These are phyloP conservation scores for Silene conica DNA, from an alignment of 148 eudicot species.

Conservation along the genomic window DNA sequence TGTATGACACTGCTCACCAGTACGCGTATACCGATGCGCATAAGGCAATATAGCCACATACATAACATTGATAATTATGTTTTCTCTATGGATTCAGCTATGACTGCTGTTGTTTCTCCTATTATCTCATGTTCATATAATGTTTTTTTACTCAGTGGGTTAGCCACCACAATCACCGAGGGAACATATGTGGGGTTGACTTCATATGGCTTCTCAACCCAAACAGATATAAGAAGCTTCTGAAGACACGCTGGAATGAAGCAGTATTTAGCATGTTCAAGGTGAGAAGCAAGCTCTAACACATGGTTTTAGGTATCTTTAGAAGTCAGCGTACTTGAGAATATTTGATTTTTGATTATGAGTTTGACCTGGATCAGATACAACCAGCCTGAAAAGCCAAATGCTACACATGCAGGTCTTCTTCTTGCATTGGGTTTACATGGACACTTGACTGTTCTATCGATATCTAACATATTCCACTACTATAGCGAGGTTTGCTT, in stretches of 20 bases:
- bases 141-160: constrained; percentile 18
- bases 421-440: constrained; percentile 94
- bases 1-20: constrained; percentile 98
- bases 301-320: too few relatives aligned
- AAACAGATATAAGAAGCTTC: too few relatives aligned
- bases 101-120: constrained; percentile 7
- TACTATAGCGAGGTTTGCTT: constrained; percentile 65
- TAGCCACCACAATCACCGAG: too few relatives aligned
- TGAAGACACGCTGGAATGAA: too few relatives aligned
- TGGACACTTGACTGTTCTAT: constrained; percentile 75
- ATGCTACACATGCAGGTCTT: constrained; percentile 85
- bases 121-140: constrained; percentile 3
- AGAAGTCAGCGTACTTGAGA: too few relatives aligned
- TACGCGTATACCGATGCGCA: constrained; percentile 93
- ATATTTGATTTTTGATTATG: too few relatives aligned
- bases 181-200: too few relatives aligned
- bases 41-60: constrained; percentile 39
- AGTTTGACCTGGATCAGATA: constrained; percentile 96
- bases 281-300: too few relatives aligned
- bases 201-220: too few relatives aligned
- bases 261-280: too few relatives aligned
- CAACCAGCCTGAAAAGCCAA: constrained; percentile 87
- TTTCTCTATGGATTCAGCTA: neutral
- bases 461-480: constrained; percentile 73
- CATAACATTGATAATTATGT: neutral